Evolutionary conservation across 768 basidiomycete genomes (phyloP).

Genomic region (Tricholoma sp.): DNA sequence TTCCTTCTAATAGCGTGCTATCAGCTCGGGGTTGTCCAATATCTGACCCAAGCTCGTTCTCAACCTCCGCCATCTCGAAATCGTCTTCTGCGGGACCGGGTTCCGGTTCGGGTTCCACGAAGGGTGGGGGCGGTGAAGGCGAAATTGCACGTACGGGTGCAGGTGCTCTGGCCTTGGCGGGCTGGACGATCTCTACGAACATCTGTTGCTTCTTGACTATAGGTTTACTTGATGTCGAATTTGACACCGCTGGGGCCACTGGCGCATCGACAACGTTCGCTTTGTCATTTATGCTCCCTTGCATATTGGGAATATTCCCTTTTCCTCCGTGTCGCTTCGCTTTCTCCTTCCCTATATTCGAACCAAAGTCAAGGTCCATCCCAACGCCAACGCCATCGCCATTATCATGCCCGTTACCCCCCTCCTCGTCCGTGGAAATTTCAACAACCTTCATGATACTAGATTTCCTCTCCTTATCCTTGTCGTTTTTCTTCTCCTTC

Average conservation of each 20-base stretch:
- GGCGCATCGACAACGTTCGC: background rate
- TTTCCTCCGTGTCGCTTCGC: background rate
- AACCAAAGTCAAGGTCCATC: background rate
- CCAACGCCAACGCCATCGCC: background rate
- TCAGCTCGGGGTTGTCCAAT: background rate
- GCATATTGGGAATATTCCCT: too few species aligned
- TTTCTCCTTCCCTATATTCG: background rate
- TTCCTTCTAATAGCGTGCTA: constrained; percentile 7
- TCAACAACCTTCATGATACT: constrained; percentile 32
- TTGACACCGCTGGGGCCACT: background rate
- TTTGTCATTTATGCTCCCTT: background rate
- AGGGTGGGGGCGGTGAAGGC: background rate
- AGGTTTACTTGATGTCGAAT: background rate
- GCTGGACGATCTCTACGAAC: constrained; percentile 4
- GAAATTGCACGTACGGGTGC: background rate
- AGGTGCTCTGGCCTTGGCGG: background rate
- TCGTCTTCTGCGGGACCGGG: constrained; percentile 12
- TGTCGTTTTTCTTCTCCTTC: constrained; percentile 6
- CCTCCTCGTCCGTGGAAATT: constrained; percentile 38
- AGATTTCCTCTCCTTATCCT: constrained; percentile 10
- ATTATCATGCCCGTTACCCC: background rate
- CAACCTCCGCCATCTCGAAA: constrained; percentile 24
- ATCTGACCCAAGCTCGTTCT: constrained; percentile 5
- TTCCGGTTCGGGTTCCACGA: background rate
- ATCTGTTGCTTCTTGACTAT: constrained; percentile 1